Conservation (phyloP, 2,329 filamentous ascomycete genomes). For the Penicillium sp. region DNA sequence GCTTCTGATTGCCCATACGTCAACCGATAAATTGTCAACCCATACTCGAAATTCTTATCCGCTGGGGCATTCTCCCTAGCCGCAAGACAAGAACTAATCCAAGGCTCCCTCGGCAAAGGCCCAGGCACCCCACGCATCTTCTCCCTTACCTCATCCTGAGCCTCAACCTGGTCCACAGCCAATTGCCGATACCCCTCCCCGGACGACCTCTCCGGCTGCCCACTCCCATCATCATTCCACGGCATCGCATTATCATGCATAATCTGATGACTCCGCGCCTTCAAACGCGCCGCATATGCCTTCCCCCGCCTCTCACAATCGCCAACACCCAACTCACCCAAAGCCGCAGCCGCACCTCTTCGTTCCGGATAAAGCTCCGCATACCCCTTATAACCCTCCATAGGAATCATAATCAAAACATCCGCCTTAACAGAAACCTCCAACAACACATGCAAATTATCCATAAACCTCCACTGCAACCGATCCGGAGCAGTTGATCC, state of each 20-base stretch:
- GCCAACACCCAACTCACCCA: not conserved
- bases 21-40: slow-evolving; percentile 27
- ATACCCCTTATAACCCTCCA: slow-evolving; percentile 22
- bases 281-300: slow-evolving; percentile 11
- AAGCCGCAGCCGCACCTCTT: not conserved
- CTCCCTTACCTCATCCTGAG: slow-evolving; percentile 12
- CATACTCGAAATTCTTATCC: not conserved
- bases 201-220: not conserved
- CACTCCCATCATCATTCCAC: not conserved
- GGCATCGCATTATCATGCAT: not conserved
- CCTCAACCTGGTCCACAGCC: slow-evolving; percentile 1
- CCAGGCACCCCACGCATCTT: slow-evolving; percentile 14
- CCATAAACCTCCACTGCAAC: slow-evolving; percentile 15
- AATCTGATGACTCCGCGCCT: slow-evolving; percentile 3
- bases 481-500: not conserved
- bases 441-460: slow-evolving; percentile 14
- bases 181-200: not conserved
- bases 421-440: slow-evolving; percentile 18
- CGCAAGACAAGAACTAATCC: slow-evolving; percentile 9
- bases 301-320: not conserved
- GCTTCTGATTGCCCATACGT: slow-evolving; percentile 19
- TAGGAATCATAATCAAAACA: slow-evolving; percentile 23
- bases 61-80: not conserved
- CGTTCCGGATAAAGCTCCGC: not conserved
- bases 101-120: slow-evolving; percentile 16